Percentiles rank a stretch among this genome's conserved stretches.
phyloP scores from a whole-genome alignment of 2,329 filamentous ascomycete species.

The Dryadomyces quercus-mongolicae region DNA sequence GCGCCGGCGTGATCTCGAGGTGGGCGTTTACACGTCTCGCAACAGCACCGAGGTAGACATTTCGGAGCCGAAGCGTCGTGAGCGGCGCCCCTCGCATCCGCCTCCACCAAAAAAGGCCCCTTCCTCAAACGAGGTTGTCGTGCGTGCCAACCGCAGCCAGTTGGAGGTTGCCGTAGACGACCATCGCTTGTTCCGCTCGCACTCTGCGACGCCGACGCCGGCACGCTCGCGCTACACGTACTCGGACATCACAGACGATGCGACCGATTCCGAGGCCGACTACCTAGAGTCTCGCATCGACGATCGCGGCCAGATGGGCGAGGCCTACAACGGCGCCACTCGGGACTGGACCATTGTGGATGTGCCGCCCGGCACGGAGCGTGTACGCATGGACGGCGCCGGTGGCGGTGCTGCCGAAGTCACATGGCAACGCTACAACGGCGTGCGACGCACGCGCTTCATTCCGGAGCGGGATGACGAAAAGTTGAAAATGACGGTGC shows the following conservation, averaged over 20 bases:
- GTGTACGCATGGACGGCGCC: slow-evolving; percentile 69
- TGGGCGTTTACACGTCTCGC: slow-evolving; percentile 46
- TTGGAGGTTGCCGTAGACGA: slow-evolving; percentile 31
- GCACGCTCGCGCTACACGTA: neutral
- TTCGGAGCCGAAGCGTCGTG: slow-evolving; percentile 26
- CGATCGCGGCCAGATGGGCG: slow-evolving; percentile 53
- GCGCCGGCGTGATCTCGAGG: slow-evolving; percentile 38
- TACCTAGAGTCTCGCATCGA: slow-evolving; percentile 46
- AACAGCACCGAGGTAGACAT: slow-evolving; percentile 48
- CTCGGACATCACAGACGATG: neutral
- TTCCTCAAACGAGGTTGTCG: slow-evolving; percentile 44
- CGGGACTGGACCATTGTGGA: slow-evolving; percentile 74
- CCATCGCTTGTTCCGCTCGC: slow-evolving; percentile 13
- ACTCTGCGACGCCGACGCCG: slow-evolving; percentile 20
- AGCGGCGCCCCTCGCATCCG: slow-evolving; percentile 26
- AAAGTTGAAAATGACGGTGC: slow-evolving; percentile 13
- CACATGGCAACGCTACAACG: slow-evolving; percentile 68
- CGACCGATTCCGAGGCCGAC: slow-evolving; percentile 42
- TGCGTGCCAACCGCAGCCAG: slow-evolving; percentile 43
- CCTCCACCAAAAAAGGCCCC: slow-evolving; percentile 22
- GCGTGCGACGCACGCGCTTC: slow-evolving; percentile 63
- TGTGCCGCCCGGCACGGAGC: slow-evolving; percentile 71
- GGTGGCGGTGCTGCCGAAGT: slow-evolving; percentile 67
- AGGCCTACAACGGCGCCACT: slow-evolving; percentile 62
- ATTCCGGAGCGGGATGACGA: slow-evolving; percentile 51